Base-by-base conservation (phyloP, 192 early-diverging fungal species). In the Backusella mclennaniae region DNA sequence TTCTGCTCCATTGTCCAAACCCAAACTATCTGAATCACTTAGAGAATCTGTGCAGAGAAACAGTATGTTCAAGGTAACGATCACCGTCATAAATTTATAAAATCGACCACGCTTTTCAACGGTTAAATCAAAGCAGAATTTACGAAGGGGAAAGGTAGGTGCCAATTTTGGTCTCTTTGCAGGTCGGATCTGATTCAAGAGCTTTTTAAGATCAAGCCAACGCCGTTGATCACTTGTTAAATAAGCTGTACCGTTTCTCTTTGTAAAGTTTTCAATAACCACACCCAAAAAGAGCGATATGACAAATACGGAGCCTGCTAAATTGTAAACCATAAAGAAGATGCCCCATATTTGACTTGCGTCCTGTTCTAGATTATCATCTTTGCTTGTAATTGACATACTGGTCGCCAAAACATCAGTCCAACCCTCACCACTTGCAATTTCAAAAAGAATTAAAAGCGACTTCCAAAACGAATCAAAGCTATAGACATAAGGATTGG, bases 161-260 rank as follows among this genome's bases (percentile, higher is more conserved):
- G 80, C 35, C 6, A 39, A 56, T 26, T 83, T 85, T 5, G 86
- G 86, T 23, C 82, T 56, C 49, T 87, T 90, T 36, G 86, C 84
- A 36, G 88, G 88, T 23, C 77, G 76, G 44, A 87, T 87, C 17
- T 85, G 84, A 42, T 80, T 83, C 0, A 90, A 69, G 15, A 89
- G 79, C 39, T 88, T 89, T 74, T 89, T 87, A 33, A 90, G 69
- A 76, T 90, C 88, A 69, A 90, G 75, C 89, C 89, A 90, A 35
- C 87, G 84, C 12, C 85, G 79, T 69, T 90, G 89, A 46, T 90
- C 86, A 4, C 83, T 80, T 0, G 89, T 90, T 68, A 90, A 76
- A 78, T 86, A 90, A 1, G 88, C 88, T 7, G 84, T 83, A 5
- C 89, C 89, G 8, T 85, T 87, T 67, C 88, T 78, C 66, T 83